Evolutionary conservation across 1,284 basidiomycete species (phyloP).

Genomic region (Puccinia hordei): DNA sequence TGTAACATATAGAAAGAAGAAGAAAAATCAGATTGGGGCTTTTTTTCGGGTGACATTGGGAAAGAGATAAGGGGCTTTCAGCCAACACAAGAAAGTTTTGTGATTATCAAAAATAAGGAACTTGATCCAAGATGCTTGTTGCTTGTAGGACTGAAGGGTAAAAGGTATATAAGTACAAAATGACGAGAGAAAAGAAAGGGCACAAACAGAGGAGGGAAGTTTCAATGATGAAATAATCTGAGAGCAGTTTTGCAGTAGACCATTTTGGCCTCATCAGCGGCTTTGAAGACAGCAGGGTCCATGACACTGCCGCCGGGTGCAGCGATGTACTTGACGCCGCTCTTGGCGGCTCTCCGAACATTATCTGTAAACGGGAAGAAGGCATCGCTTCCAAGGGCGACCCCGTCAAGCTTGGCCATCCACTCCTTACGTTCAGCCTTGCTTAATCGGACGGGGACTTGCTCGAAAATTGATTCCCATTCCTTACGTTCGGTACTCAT

Average conservation of each 20-base stretch:
- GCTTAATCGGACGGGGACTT: slow-evolving; percentile 70
- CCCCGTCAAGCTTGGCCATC: slow-evolving; percentile 73
- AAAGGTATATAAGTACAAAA: background rate
- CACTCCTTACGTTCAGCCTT: slow-evolving; percentile 74
- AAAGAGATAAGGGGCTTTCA: background rate
- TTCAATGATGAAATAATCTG: slow-evolving; percentile 50
- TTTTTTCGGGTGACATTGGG: too few species aligned
- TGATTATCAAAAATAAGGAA: background rate
- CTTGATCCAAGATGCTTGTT: background rate
- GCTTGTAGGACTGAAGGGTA: background rate
- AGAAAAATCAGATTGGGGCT: background rate
- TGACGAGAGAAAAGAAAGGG: background rate
- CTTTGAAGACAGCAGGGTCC: slow-evolving; percentile 92
- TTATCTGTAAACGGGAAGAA: slow-evolving; percentile 99
- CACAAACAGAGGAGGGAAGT: background rate
- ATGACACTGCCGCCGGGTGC: slow-evolving; percentile 95
- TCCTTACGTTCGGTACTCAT: slow-evolving; percentile 71
- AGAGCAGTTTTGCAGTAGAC: slow-evolving; percentile 60
- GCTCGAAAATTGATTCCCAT: slow-evolving; percentile 88
- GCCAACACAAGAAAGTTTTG: background rate
- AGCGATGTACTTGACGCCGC: slow-evolving; percentile 87
- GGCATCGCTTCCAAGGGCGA: slow-evolving; percentile 91
- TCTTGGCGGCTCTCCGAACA: slow-evolving; percentile 86
- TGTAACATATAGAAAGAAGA: background rate
- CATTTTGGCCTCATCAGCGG: slow-evolving; percentile 84